Conservation (phyloP, 441 rosid species). For the Gossypium gossypioides region DNA sequence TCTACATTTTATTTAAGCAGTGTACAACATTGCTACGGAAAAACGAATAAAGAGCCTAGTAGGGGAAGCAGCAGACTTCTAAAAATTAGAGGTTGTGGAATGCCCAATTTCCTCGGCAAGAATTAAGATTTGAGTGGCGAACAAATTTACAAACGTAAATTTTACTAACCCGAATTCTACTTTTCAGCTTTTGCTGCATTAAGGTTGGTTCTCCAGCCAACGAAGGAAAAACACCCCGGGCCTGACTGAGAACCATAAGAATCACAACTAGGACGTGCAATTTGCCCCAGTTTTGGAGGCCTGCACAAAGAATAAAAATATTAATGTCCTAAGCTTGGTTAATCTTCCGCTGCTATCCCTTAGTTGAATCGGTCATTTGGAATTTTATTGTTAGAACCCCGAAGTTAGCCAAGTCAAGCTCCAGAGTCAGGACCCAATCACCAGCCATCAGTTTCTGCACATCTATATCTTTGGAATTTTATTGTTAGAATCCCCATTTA, state of each 20-base stretch:
- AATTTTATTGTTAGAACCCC: conserved; percentile 47
- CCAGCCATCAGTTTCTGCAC: conserved; percentile 11
- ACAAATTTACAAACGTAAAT: conserved; percentile 29
- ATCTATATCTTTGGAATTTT: conserved; percentile 12
- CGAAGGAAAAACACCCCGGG: conserved; percentile 31
- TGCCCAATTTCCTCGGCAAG: conserved; percentile 19
- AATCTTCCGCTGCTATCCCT: conserved; percentile 32
- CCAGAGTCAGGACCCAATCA: conserved; percentile 24
- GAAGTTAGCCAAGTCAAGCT: conserved; percentile 49
- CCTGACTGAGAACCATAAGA: conserved; percentile 45
- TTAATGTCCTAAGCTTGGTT: conserved; percentile 38
- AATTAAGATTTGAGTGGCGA: conserved; percentile 13
- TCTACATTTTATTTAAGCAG: conserved; percentile 27
- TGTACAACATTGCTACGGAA: conserved; percentile 28
- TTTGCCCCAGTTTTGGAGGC: conserved; percentile 24
- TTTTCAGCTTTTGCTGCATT: conserved; percentile 32
- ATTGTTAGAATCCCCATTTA: conserved; percentile 44
- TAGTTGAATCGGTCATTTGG: conserved; percentile 26
- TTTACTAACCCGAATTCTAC: conserved; percentile 26
- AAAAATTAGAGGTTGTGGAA: conserved; percentile 18
- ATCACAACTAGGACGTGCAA: conserved; percentile 37
- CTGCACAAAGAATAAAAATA: conserved; percentile 60
- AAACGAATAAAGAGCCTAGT: conserved; percentile 41
- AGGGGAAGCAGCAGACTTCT: conserved; percentile 36
- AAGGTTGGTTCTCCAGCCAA: conserved; percentile 38